Conservation (phyloP, 2,329 filamentous ascomycete species). For the Bipolaris bicolor region DNA sequence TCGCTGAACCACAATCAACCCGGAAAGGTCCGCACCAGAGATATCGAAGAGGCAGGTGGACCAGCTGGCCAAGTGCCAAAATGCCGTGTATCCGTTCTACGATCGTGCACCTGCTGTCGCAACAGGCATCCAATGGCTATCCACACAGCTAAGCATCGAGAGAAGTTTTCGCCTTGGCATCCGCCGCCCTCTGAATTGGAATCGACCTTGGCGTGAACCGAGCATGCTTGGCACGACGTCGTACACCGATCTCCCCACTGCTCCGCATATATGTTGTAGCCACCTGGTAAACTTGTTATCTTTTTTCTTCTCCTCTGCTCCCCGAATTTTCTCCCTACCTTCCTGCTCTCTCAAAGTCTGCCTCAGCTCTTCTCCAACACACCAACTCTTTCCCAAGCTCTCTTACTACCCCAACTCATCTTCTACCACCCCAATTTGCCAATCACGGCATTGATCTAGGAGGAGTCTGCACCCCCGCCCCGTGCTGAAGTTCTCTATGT, state of each 20-base stretch:
- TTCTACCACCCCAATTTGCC: conserved; percentile 18
- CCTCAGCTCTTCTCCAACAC: not conserved
- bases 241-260: conserved; percentile 7
- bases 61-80: conserved; percentile 5
- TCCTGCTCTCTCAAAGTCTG: not conserved
- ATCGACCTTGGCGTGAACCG: conserved; percentile 5
- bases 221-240: conserved; percentile 8
- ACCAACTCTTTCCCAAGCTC: conserved; percentile 4
- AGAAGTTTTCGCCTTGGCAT: conserved; percentile 10
- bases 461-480: conserved; percentile 39
- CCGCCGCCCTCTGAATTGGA: not conserved
- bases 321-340: not conserved
- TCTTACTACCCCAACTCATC: not conserved
- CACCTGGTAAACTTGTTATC: not conserved
- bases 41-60: conserved; percentile 5
- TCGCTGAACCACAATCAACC: not conserved
- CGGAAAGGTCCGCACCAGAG: not conserved
- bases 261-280: not conserved
- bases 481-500: conserved; percentile 38
- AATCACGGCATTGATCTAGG: conserved; percentile 33
- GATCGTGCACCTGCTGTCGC: not conserved
- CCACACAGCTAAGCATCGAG: conserved; percentile 7
- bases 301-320: not conserved
- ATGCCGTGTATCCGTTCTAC: conserved; percentile 8
- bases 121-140: conserved; percentile 9